A percentile compares a stretch with the other conserved stretches of the same genome.
Conservation (phyloP, 257 asterid species). For the Petunia axillaris region DNA sequence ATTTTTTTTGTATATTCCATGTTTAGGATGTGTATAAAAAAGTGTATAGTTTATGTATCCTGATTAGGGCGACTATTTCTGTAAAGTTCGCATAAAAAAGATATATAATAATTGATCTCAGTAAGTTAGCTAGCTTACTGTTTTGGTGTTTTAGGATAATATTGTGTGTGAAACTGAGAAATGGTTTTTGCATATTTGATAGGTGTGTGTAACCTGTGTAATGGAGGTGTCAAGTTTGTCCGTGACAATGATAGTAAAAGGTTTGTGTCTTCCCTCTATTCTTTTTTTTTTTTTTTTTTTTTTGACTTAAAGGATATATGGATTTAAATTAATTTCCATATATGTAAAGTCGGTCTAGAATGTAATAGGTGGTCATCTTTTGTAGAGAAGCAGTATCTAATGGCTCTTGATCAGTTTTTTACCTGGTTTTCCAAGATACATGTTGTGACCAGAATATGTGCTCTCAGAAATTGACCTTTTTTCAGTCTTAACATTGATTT, state of each 20-base stretch:
- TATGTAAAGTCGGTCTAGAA: background rate
- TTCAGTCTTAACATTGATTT: background rate
- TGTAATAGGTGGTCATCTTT: background rate
- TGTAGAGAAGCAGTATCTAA: background rate
- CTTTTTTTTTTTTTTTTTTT: background rate
- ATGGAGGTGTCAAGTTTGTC: constrained; percentile 88
- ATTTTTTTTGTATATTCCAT: too few relatives aligned
- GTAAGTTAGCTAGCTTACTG: background rate
- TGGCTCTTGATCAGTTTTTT: background rate
- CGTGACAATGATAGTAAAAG: constrained; percentile 70
- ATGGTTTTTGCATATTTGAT: background rate
- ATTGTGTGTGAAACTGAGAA: constrained; percentile 7
- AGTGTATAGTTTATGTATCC: too few relatives aligned
- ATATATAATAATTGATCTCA: constrained; percentile 4
- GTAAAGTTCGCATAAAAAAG: too few relatives aligned
- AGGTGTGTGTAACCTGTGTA: constrained; percentile 93
- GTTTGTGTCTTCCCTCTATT: constrained; percentile 40
- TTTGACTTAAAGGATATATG: constrained; percentile 1
- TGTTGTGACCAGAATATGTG: background rate
- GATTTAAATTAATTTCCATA: background rate
- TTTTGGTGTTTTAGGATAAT: background rate
- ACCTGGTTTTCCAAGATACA: background rate
- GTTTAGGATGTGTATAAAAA: too few relatives aligned
- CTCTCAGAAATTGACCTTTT: background rate
- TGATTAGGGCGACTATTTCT: too few relatives aligned